Base-by-base conservation (phyloP, 1,284 basidiomycete species). In the Cryptococcus sp. region DNA sequence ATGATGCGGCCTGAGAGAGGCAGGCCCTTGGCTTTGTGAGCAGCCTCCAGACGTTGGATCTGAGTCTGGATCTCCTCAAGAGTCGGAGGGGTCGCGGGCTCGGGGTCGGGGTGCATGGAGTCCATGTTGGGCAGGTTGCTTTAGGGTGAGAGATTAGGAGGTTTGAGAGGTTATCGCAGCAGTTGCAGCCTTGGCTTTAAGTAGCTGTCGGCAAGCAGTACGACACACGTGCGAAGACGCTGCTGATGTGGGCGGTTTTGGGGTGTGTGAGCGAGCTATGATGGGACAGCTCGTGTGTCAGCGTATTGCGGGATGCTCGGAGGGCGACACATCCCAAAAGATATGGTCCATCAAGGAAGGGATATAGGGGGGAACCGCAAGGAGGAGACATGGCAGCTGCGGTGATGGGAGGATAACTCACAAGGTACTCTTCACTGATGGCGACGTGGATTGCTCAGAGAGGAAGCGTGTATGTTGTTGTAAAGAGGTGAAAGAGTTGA, bases 1-100 rank as follows among this genome's bases (percentile, higher is more conserved):
- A 94, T 84, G 74, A 94, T 89, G 50, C 91, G 85, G 6, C 91
- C 92, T 6, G 88, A 88, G 54, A 94, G 84, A 1, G 84, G 81
- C 56, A 88, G 84, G 49, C 86, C 88, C 59, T 87, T 85, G 1
- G 84, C 84, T 53, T 79, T 81, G 77, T 89, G 88, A 47, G 87
- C 81, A 1, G 82, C 82, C 77, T 93, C 88, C 68, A 92, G 86
- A 8, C 81, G 78, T 16, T 66, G 56, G 54, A 82, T 76, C 54
- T 81, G 79, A 46, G 72, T 76, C 27, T 81, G 78, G 47, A 82
- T 68, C 46, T 79, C 78, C 17, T 57, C 57, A 45, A 79, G 72
- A 17, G 73, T 72, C 10, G 75, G 72, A 25, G 76, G 72, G 23
- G 66, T 60, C 11, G 62, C 61, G 17, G 77, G 76, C 20, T 67